Percentiles rank a stretch among this genome's conserved stretches.
Evolutionary conservation across 2,329 filamentous ascomycete genomes (phyloP).

Genomic region (Chrysosporium keratinophilum): DNA sequence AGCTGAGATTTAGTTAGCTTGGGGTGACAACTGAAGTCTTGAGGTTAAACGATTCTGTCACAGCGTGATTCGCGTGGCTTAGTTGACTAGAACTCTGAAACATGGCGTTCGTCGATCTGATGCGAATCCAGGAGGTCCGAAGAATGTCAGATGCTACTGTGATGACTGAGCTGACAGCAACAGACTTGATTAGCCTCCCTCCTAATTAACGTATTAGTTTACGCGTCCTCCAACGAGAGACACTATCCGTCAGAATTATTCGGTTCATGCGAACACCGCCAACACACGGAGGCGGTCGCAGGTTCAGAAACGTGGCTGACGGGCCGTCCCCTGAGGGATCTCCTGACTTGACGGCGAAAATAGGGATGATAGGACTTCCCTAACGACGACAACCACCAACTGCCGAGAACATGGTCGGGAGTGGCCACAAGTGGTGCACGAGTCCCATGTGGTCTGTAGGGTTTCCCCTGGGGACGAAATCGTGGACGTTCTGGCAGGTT

Average conservation of each 20-base stretch:
- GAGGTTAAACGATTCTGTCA: neutral
- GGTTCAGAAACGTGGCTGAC: neutral
- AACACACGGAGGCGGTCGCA: neutral
- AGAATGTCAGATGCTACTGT: neutral
- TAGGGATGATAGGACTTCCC: neutral
- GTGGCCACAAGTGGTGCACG: neutral
- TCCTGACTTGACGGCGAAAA: neutral
- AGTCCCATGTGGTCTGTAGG: neutral
- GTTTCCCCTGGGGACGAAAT: neutral
- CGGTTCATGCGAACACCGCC: neutral
- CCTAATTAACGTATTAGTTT: no score
- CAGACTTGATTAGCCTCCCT: neutral
- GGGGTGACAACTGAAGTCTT: neutral
- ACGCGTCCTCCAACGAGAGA: neutral
- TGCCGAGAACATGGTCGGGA: neutral
- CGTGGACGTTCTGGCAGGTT: neutral
- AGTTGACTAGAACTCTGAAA: constrained; percentile 5
- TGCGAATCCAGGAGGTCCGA: neutral
- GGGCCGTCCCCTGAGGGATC: neutral
- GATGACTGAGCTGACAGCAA: neutral
- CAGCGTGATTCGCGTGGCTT: constrained; percentile 4
- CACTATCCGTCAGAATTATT: neutral
- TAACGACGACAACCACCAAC: neutral
- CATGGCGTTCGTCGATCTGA: constrained; percentile 9
- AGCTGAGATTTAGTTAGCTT: neutral